Evolutionary conservation across 2,329 filamentous ascomycete species (phyloP).

Genomic region (Colletotrichum cordylinicola): DNA sequence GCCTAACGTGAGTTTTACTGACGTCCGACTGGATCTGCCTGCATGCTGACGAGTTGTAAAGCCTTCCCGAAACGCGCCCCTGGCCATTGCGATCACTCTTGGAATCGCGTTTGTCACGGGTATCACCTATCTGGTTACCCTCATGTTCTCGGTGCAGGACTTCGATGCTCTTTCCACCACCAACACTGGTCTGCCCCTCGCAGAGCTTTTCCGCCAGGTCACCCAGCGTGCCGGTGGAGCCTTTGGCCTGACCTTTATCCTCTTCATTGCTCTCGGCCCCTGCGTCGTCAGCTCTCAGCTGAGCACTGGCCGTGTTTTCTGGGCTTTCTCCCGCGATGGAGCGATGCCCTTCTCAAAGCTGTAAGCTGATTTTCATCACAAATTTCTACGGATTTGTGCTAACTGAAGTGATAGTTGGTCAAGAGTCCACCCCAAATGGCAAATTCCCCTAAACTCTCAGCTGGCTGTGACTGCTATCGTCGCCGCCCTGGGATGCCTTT

Average conservation of each 20-base stretch:
- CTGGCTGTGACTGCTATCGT: constrained; percentile 36
- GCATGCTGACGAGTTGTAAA: background rate
- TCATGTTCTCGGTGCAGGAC: constrained; percentile 58
- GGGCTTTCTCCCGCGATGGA: constrained; percentile 51
- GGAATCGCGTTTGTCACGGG: constrained; percentile 55
- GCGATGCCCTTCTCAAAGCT: constrained; percentile 41
- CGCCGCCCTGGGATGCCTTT: constrained; percentile 45
- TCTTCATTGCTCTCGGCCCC: constrained; percentile 48
- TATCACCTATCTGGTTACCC: constrained; percentile 52
- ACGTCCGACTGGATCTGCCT: background rate
- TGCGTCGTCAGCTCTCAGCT: constrained; percentile 42
- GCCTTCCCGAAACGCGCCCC: constrained; percentile 42
- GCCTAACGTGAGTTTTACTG: constrained; percentile 44
- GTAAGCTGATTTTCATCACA: constrained; percentile 23
- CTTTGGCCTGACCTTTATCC: constrained; percentile 45
- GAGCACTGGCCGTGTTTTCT: constrained; percentile 38
- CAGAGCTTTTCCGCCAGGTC: constrained; percentile 51
- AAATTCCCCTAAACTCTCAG: constrained; percentile 44
- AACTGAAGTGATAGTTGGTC: constrained; percentile 32
- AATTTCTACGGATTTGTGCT: constrained; percentile 19
- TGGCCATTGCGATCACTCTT: constrained; percentile 49
- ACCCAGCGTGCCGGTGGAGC: constrained; percentile 44
- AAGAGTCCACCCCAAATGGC: constrained; percentile 36
- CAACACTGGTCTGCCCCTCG: constrained; percentile 47
- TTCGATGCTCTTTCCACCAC: constrained; percentile 47